Percentiles rank a stretch among this genome's conserved stretches.
Evolutionary conservation across 805 yeast genomes (phyloP).

Genomic region (Candida multigemmis): DNA sequence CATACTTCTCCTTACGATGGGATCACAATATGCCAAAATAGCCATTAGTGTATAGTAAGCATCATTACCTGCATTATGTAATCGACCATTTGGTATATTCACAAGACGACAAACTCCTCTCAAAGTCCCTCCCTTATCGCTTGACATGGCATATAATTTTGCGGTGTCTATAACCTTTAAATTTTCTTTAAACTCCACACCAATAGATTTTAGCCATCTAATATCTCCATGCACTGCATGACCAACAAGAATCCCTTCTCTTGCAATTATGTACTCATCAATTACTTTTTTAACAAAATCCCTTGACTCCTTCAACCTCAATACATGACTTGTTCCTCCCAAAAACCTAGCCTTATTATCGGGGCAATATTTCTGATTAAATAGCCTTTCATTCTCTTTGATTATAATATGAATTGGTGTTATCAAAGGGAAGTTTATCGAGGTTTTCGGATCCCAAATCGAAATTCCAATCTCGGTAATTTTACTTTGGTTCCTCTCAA

Average conservation of each 20-base stretch:
- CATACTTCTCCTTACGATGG: constrained; percentile 16
- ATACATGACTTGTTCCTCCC: constrained; percentile 39
- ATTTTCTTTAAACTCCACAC: constrained; percentile 35
- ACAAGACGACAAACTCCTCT: constrained; percentile 37
- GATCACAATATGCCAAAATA: constrained; percentile 45
- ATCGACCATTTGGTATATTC: constrained; percentile 45
- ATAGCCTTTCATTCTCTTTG: constrained; percentile 27
- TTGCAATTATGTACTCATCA: constrained; percentile 27
- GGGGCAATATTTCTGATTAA: constrained; percentile 45
- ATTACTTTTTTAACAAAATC: constrained; percentile 33
- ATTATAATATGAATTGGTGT: constrained; percentile 36
- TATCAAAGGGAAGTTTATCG: constrained; percentile 28
- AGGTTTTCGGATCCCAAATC: constrained; percentile 44
- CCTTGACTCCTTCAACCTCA: constrained; percentile 26
- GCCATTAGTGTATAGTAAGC: constrained; percentile 51
- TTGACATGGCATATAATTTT: constrained; percentile 29
- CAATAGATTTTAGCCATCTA: constrained; percentile 37
- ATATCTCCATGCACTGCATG: constrained; percentile 52
- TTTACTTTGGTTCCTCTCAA: constrained; percentile 30
- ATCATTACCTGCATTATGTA: constrained; percentile 71
- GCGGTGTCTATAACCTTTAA: constrained; percentile 38
- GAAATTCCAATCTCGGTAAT: constrained; percentile 55
- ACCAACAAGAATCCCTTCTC: constrained; percentile 41
- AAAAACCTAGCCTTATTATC: constrained; percentile 44
- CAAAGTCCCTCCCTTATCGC: constrained; percentile 34